Conservation (phyloP, 139 green algal genomes). For the Chlamydomonas sp. region DNA sequence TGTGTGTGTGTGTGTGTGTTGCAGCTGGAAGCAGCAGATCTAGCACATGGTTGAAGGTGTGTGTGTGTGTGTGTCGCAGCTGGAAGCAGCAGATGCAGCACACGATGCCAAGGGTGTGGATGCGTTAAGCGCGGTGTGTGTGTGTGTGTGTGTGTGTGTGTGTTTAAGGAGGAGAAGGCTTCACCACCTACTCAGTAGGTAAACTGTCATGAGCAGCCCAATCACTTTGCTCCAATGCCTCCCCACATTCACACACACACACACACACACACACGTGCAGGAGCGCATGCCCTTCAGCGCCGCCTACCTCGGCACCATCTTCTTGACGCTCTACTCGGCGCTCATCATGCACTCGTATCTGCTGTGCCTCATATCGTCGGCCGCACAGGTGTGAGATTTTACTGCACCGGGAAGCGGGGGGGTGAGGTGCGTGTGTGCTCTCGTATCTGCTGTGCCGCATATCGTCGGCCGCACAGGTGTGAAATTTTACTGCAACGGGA, state of each 20-base stretch:
- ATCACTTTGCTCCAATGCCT: no score
- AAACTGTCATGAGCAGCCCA: no score
- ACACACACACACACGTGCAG: no score
- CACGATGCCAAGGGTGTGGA: no score
- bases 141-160: no score
- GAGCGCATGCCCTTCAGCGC: constrained; percentile 28
- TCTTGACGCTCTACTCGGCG: constrained; percentile 75
- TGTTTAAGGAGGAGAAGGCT: no score
- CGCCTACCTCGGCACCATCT: constrained; percentile 73
- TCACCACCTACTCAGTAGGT: no score
- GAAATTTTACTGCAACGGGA: not conserved
- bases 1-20: not conserved
- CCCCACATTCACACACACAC: no score
- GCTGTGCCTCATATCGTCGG: constrained; percentile 69
- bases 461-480: not conserved
- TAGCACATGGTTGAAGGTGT: not conserved
- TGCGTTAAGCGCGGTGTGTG: no score
- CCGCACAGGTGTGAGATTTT: constrained; percentile 48
- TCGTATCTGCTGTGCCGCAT: not conserved
- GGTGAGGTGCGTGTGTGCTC: not conserved
- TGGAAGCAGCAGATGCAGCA: not conserved
- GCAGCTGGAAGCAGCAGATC: not conserved
- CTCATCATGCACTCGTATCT: constrained; percentile 85
- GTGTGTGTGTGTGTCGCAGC: not conserved
- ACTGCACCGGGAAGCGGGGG: not conserved